Percentiles rank a stretch among this genome's conserved stretches.
These are phyloP conservation scores for Chaetomium fimeti DNA, from an alignment of 495 filamentous ascomycete species.

Conservation along the genomic window DNA sequence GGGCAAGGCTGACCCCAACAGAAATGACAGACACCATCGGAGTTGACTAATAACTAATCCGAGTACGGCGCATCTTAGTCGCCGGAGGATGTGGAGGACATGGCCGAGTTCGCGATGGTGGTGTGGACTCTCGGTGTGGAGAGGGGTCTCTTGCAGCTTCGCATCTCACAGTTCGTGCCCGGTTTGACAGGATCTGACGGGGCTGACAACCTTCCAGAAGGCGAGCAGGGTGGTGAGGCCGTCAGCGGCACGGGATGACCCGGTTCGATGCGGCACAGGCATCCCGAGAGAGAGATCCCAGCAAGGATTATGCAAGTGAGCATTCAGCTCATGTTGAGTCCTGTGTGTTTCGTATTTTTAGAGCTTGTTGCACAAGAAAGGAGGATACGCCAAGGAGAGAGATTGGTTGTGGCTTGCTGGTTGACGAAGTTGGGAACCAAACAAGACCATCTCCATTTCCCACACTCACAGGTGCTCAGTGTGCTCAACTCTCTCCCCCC, in stretches of 20 bases:
- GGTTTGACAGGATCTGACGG: background rate
- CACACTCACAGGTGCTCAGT: no score
- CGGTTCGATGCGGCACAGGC: background rate
- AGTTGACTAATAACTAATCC: background rate
- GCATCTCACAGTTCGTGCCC: background rate
- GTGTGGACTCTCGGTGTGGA: background rate
- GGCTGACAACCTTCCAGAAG: slow-evolving; percentile 2
- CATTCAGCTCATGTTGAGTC: background rate
- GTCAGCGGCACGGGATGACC: background rate
- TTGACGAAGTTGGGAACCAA: background rate
- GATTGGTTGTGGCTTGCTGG: background rate
- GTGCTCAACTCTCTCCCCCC: no score
- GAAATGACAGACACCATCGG: background rate
- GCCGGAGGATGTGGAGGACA: background rate
- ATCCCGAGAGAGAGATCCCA: background rate
- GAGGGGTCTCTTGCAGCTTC: no score
- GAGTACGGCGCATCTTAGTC: background rate
- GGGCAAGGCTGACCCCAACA: background rate
- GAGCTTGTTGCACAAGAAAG: background rate
- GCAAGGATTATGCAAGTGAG: background rate
- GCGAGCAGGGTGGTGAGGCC: background rate
- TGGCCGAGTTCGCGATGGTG: background rate
- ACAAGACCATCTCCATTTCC: background rate
- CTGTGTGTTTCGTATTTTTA: background rate
- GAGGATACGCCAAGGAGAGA: background rate